These are phyloP conservation scores for Aspergillus egyptiacus DNA, from an alignment of 495 filamentous ascomycete species.

Conservation along the genomic window DNA sequence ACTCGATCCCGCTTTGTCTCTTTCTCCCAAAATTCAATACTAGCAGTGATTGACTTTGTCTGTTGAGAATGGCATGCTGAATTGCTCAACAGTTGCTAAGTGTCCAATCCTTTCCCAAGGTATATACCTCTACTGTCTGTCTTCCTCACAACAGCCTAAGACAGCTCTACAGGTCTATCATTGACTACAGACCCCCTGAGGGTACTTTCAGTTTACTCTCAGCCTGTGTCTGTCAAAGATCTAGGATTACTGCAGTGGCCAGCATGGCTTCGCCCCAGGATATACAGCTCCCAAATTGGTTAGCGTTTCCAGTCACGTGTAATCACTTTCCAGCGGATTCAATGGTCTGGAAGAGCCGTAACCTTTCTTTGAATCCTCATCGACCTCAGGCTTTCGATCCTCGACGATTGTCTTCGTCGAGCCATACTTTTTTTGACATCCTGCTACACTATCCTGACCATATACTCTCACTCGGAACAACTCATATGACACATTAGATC, in stretches of 20 bases:
- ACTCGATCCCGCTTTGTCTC: background rate
- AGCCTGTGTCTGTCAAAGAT: too few species aligned
- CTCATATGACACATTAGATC: constrained; percentile 9
- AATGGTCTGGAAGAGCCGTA: background rate
- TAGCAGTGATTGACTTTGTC: background rate
- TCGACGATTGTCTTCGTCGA: background rate
- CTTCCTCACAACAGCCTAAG: too few species aligned
- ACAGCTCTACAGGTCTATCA: too few species aligned
- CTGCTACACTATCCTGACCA: background rate
- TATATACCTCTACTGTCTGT: too few species aligned
- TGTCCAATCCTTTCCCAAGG: too few species aligned
- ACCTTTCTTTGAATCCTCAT: background rate
- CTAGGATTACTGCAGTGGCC: too few species aligned
- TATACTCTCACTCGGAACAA: background rate
- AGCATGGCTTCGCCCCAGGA: too few species aligned
- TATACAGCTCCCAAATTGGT: background rate
- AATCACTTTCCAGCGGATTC: background rate
- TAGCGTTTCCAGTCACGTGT: constrained; percentile 3
- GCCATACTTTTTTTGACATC: background rate
- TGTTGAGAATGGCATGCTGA: too few species aligned
- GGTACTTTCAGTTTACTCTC: too few species aligned
- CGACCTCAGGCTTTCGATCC: background rate
- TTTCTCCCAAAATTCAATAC: background rate
- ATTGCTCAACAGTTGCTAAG: too few species aligned
- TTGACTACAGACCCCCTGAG: too few species aligned